These are phyloP conservation scores for Trichosanthes truncata DNA, from an alignment of 306 rosid genomes.

Conservation along the genomic window DNA sequence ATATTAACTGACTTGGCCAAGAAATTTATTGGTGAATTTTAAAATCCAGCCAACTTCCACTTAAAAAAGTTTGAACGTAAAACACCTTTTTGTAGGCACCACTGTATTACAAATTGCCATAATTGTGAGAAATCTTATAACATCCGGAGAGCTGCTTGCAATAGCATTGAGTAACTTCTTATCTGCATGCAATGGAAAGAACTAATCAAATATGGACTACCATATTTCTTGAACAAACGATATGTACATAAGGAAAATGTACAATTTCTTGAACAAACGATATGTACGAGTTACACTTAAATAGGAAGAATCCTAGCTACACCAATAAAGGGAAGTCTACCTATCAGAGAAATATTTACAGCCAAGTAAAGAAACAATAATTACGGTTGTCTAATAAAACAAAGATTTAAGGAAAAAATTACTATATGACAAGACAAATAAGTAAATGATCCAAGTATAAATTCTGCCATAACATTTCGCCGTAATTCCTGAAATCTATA, in stretches of 20 bases:
- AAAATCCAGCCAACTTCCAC: slow-evolving; percentile 9
- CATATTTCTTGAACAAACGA: background rate
- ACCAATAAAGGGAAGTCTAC: background rate
- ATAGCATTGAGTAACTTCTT: slow-evolving; percentile 60
- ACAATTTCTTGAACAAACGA: background rate
- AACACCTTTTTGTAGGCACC: slow-evolving; percentile 68
- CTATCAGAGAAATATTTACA: background rate
- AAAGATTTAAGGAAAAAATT: background rate
- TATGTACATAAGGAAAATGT: too few species aligned
- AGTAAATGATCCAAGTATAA: background rate
- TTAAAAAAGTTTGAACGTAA: background rate
- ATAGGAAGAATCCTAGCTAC: background rate
- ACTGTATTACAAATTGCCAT: slow-evolving; percentile 98
- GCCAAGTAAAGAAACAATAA: background rate
- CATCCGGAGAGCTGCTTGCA: slow-evolving; percentile 64
- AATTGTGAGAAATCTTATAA: slow-evolving; percentile 59
- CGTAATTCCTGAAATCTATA: background rate
- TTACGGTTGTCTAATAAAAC: background rate
- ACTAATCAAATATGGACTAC: slow-evolving; percentile 21
- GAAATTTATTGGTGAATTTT: background rate
- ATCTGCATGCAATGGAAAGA: slow-evolving; percentile 42
- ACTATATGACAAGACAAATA: background rate
- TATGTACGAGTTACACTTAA: background rate
- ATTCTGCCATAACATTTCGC: background rate
- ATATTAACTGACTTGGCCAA: background rate